Percentiles rank a stretch among this genome's conserved stretches.
Evolutionary conservation across 176 grass and related monocot genomes (phyloP).

Genomic region (Avena sativa): DNA sequence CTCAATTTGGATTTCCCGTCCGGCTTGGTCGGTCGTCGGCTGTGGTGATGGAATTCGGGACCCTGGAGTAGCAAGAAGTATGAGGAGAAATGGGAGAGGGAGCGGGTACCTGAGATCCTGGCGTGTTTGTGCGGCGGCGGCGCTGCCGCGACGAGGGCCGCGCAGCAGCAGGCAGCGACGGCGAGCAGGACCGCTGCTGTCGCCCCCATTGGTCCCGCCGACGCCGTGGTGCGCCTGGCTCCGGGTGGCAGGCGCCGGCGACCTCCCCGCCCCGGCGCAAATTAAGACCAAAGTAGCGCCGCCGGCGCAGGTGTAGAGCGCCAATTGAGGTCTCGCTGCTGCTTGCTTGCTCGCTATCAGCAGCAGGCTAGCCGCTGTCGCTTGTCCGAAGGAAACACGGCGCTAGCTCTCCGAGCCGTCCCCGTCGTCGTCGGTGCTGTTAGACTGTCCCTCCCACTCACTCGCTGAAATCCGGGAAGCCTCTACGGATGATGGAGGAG

Average conservation of each 20-base stretch:
- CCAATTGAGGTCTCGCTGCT: not conserved
- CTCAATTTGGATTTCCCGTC: not conserved
- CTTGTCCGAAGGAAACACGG: not conserved
- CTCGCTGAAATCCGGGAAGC: not conserved
- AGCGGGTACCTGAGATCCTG: slow-evolving; percentile 51
- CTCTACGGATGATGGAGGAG: not conserved
- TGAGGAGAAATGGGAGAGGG: not conserved
- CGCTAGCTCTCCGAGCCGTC: not conserved
- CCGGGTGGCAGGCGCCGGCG: not conserved
- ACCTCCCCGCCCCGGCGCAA: not conserved
- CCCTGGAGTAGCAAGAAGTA: not conserved
- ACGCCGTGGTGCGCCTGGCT: not conserved
- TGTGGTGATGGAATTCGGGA: not conserved
- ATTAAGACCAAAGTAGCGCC: not conserved
- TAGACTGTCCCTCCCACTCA: not conserved
- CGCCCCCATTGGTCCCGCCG: slow-evolving; percentile 36
- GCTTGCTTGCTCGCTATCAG: not conserved
- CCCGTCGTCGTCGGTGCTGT: slow-evolving; percentile 2
- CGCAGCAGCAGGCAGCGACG: slow-evolving; percentile 20
- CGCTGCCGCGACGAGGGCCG: slow-evolving; percentile 29
- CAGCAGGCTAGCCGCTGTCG: not conserved
- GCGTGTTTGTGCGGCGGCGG: slow-evolving; percentile 19
- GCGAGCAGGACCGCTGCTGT: slow-evolving; percentile 27
- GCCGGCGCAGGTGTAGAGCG: not conserved
- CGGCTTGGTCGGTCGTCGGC: not conserved